Evolutionary conservation across 306 rosid genomes (phyloP), one percentile per base, ranked within the genome.

Genomic region (Trifolium pratense): DNA sequence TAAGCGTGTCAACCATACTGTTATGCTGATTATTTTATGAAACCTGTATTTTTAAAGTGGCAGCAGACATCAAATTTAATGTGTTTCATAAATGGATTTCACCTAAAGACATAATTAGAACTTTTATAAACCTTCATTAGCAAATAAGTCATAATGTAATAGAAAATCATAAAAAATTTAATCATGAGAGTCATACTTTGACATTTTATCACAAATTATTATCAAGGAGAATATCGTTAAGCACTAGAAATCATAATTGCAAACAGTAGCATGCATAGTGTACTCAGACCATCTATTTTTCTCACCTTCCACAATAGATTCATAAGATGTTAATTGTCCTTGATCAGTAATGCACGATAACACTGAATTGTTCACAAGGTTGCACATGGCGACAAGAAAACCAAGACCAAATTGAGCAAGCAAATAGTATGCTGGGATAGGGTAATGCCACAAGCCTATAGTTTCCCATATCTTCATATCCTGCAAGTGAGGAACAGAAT

Each of bases 321-420:
- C 85, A 48, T 83, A 87, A 79, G 70, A 77, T 75, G 87, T 69
- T 78, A 91, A 75, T 68, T 63, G 86, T 75, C 78, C 86, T 48
- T 82, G 91, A 77, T 86, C 90, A 69, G 91, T 75, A 81, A 90
- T 75, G 85, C 83, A 83, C 48, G 75, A 85, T 70, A 92, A 92
- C 74, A 92, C 88, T 7, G 97, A 89, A 78, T 79, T 89, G 86
- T 80, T 92, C 63, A 90, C 98, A 70, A 92, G 89, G 79, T 89
- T 90, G 73, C 96, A 89, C 82, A 90, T 63, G 66, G 96, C 97
- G 55, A 92, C 87, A 85, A 92, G 74, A 80, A 90, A 81, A 75
- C 93, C 98, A 70, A 92, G 93, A 81, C 96, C 84, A 83, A 87
- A 92, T 70, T 92, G 98, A 43, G 98, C 98, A 63, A 92, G 93